Conservation (phyloP, 2,329 filamentous ascomycete species). For the Knoxdaviesia proteae region DNA sequence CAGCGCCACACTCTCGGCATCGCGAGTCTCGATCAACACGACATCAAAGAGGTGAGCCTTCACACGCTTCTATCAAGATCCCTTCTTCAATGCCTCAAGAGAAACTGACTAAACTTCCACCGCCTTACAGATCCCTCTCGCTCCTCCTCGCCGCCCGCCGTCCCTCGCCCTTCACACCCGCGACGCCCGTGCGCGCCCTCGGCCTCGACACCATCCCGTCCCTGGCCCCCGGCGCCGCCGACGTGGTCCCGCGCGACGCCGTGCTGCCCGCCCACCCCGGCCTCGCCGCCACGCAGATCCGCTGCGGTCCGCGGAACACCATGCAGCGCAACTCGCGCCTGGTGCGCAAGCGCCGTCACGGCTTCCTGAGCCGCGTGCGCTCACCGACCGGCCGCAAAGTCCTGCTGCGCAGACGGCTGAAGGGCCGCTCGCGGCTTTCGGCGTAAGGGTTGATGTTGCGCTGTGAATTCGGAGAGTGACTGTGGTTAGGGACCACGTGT, state of each 20-base stretch:
- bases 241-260: slow-evolving; percentile 23
- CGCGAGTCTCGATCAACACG: too few relatives aligned
- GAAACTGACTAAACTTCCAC: too few relatives aligned
- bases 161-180: slow-evolving; percentile 1
- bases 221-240: slow-evolving; percentile 10
- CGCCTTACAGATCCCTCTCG: too few relatives aligned
- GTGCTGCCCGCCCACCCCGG: slow-evolving; percentile 29
- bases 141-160: too few relatives aligned
- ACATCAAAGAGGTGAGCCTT: too few relatives aligned
- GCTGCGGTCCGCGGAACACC: slow-evolving; percentile 37
- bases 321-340: slow-evolving; percentile 32
- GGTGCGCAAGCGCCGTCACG: slow-evolving; percentile 36
- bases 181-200: neutral
- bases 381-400: slow-evolving; percentile 31
- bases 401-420: slow-evolving; percentile 27
- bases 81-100: too few relatives aligned
- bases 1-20: too few relatives aligned
- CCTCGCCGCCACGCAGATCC: slow-evolving; percentile 27
- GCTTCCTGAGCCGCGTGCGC: slow-evolving; percentile 30
- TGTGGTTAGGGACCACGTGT: too few relatives aligned
- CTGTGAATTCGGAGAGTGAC: too few relatives aligned
- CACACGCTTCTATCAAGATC: too few relatives aligned
- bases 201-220: neutral
- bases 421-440: slow-evolving; percentile 26
- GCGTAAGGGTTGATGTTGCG: slow-evolving; percentile 6